Percentiles rank a stretch among this genome's conserved stretches.
Evolutionary conservation across 441 rosid genomes (phyloP).

Genomic region (Syzygium syzygioides): DNA sequence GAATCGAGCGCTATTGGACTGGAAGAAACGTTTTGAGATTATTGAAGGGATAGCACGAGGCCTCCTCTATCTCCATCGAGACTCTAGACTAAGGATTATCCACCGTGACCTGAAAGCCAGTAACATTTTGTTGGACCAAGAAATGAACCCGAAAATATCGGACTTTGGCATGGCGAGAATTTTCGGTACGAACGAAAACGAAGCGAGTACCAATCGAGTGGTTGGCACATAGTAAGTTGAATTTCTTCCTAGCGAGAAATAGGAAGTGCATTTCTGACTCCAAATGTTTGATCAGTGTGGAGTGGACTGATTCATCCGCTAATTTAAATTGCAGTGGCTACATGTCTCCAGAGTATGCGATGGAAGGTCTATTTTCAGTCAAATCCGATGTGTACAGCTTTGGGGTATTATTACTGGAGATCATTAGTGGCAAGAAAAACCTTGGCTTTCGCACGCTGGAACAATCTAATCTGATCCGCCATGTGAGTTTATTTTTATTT

Average conservation of each 20-base stretch:
- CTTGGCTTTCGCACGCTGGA: neutral
- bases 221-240: constrained; percentile 90
- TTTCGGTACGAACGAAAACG: constrained; percentile 63
- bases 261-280: neutral
- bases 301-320: neutral
- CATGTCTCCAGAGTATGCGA: constrained; percentile 5
- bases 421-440: neutral
- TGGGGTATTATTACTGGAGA: constrained; percentile 58
- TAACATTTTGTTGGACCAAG: constrained; percentile 77
- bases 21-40: constrained; percentile 57
- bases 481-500: neutral
- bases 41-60: constrained; percentile 89
- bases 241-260: neutral
- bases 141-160: constrained; percentile 79
- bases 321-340: neutral
- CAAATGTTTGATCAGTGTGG: neutral
- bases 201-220: constrained; percentile 69
- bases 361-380: constrained; percentile 70
- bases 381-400: constrained; percentile 90
- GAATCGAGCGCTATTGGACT: constrained; percentile 45
- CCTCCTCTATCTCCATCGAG: constrained; percentile 86
- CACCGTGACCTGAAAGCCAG: constrained; percentile 88
- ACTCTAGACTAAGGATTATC: constrained; percentile 81
- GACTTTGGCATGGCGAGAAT: constrained; percentile 93
- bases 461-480: neutral